Percentiles rank a stretch among this genome's conserved stretches.
These are phyloP conservation scores for barley (Hordeum vulgare) DNA, from an alignment of 176 grass and related monocot species.

Conservation along the genomic window DNA sequence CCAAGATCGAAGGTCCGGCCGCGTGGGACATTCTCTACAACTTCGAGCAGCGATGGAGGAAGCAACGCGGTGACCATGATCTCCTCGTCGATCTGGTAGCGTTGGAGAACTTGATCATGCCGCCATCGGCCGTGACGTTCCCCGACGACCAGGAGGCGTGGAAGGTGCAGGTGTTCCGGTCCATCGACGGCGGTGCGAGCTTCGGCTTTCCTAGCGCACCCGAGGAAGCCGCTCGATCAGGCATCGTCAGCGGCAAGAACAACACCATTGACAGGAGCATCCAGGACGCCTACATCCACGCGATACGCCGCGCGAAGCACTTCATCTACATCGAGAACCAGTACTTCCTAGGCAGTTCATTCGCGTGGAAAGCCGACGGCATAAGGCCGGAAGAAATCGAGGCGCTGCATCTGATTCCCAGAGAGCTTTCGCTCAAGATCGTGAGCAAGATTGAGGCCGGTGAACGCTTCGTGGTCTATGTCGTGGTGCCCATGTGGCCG, in stretches of 20 bases:
- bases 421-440: constrained; percentile 76
- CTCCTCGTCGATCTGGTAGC: constrained; percentile 48
- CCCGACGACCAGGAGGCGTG: constrained; percentile 55
- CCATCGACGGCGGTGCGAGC: constrained; percentile 63
- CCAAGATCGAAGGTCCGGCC: constrained; percentile 63
- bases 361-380: constrained; percentile 70
- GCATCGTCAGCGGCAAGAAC: constrained; percentile 78
- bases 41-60: constrained; percentile 89
- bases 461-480: constrained; percentile 67
- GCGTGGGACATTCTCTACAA: constrained; percentile 92
- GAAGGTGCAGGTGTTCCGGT: constrained; percentile 56
- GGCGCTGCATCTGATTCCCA: constrained; percentile 71
- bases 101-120: constrained; percentile 49
- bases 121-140: constrained; percentile 65
- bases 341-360: constrained; percentile 91
- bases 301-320: constrained; percentile 64
- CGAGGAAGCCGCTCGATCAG: constrained; percentile 52
- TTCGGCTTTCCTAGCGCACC: constrained; percentile 68
- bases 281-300: constrained; percentile 85
- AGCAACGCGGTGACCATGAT: constrained; percentile 48
- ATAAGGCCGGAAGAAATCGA: constrained; percentile 63
- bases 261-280: constrained; percentile 88
- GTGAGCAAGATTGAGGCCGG: constrained; percentile 94
- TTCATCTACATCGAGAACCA: constrained; percentile 98
- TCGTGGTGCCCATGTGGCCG: constrained; percentile 93